Evolutionary conservation across 2,329 filamentous ascomycete species (phyloP), one percentile per base, ranked within the genome.

Genomic region (Eurotiales sp.): DNA sequence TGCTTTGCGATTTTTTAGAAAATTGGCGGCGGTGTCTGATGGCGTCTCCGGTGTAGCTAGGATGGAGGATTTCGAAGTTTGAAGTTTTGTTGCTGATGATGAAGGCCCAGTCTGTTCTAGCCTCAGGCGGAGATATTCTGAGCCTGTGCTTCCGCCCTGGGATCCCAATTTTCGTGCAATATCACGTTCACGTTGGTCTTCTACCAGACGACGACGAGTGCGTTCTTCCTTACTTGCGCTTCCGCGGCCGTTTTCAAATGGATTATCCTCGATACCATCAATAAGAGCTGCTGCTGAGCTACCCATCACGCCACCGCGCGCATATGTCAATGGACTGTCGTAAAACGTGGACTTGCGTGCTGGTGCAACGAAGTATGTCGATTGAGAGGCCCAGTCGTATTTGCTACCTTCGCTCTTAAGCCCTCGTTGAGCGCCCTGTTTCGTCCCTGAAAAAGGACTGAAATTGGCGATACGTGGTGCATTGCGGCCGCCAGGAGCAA

Each of bases 351-450:
- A 32, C 42, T 63, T 65, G 17, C 63, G 59, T 11, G 64, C 61
- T 0, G 69, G 68, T 1, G 72, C 67, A 39, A 77, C 61, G 52
- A 72, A 78, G 54, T 74, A 77, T 15, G 68, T 65, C 3, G 73
- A 75, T 22, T 72, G 71, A 2, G 71, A 70, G 22, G 60, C 59
- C 7, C 61, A 58, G 52, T 76, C 70, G 52, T 71, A 75, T 50
- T 66, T 64, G 6, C 68, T 65, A 12, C 61, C 71, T 19, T 65
- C 65, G 32, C 66, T 49, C 56, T 64, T 70, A 54, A 64, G 58
- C 56, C 67, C 58, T 34, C 48, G 55, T 60, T 42, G 52, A 59
- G 10, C 59, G 56, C 22, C 65, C 60, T 15, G 46, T 58, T 14
- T 59, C 56, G 21, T 65, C 58, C 17, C 17, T 7, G 39, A 39